A percentile compares a stretch with the other conserved stretches of the same genome.
These are phyloP conservation scores for Nitzschia putrida DNA, from an alignment of 108 stramenopile species.

Conservation along the genomic window DNA sequence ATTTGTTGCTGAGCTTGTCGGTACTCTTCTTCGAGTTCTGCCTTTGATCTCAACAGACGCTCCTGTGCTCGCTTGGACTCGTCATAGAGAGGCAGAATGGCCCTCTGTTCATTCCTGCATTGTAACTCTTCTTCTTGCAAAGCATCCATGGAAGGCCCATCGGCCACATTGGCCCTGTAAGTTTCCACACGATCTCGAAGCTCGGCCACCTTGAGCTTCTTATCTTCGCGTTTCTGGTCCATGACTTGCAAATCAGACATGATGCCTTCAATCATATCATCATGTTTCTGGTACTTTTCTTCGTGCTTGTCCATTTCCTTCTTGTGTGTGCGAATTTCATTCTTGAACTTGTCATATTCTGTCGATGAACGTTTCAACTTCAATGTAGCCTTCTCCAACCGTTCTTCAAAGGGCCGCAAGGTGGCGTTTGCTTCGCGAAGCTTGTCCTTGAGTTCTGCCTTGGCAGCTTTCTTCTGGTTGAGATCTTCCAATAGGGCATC, in stretches of 20 bases:
- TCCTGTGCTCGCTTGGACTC: constrained; percentile 27
- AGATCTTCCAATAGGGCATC: constrained; percentile 47
- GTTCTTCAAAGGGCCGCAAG: constrained; percentile 55
- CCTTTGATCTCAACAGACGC: background rate
- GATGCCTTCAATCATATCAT: constrained; percentile 60
- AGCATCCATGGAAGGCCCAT: constrained; percentile 52
- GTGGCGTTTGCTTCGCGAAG: constrained; percentile 38
- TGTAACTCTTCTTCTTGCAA: constrained; percentile 37
- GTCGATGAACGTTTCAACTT: constrained; percentile 24
- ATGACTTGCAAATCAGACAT: constrained; percentile 41
- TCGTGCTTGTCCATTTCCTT: constrained; percentile 50
- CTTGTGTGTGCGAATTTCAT: constrained; percentile 39
- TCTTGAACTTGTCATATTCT: constrained; percentile 34
- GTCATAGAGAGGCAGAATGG: constrained; percentile 31
- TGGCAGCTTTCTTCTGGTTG: constrained; percentile 48
- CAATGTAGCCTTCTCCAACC: constrained; percentile 31
- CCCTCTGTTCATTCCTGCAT: constrained; percentile 23
- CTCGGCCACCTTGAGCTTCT: constrained; percentile 42
- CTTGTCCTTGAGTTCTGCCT: constrained; percentile 44
- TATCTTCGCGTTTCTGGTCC: constrained; percentile 45
- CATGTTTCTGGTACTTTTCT: constrained; percentile 53
- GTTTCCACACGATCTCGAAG: constrained; percentile 40
- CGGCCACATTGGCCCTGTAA: constrained; percentile 28
- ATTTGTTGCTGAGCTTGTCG: constrained; percentile 28
- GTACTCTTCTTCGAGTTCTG: constrained; percentile 29